Evolutionary conservation across 352 stramenopile genomes (phyloP).

Genomic region (Phytophthora lateralis): DNA sequence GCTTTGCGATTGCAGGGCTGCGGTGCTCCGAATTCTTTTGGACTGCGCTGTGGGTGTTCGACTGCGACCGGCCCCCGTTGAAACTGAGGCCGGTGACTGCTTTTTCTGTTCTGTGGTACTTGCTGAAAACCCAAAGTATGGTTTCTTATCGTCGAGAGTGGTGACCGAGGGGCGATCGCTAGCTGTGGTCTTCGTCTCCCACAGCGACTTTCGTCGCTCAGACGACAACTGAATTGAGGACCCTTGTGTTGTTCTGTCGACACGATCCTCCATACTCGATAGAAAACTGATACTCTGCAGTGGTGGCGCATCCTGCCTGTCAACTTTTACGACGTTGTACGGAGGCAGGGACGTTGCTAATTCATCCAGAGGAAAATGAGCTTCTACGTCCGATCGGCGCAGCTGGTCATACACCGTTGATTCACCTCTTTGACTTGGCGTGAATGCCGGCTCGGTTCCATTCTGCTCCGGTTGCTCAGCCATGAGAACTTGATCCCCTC

Average conservation of each 20-base stretch:
- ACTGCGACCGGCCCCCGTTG: conserved; percentile 2
- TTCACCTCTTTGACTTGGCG: conserved; percentile 12
- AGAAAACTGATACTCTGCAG: conserved; percentile 4
- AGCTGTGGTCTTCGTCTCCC: conserved; percentile 21
- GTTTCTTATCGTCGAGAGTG: conserved; percentile 26
- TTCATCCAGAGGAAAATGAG: conserved; percentile 34
- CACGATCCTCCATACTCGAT: conserved; percentile 1
- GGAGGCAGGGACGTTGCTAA: conserved; percentile 28
- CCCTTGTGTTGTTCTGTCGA: not conserved
- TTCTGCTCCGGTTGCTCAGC: conserved; percentile 45
- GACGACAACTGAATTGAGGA: conserved; percentile 15
- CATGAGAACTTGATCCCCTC: not conserved
- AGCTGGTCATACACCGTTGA: conserved; percentile 13
- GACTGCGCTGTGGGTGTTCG: conserved; percentile 17
- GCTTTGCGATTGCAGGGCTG: conserved; percentile 5
- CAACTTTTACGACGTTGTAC: conserved; percentile 18
- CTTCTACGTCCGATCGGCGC: conserved; percentile 17
- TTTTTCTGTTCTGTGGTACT: conserved; percentile 12
- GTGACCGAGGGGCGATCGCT: not conserved
- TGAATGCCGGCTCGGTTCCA: conserved; percentile 17
- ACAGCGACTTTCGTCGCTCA: conserved; percentile 29
- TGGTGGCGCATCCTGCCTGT: conserved; percentile 1
- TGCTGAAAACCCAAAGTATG: conserved; percentile 16
- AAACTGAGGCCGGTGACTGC: not conserved
- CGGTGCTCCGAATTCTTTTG: conserved; percentile 15